These are phyloP conservation scores for Yamadazyma trypodendri DNA, from an alignment of 1,139 yeast genomes.

Conservation along the genomic window DNA sequence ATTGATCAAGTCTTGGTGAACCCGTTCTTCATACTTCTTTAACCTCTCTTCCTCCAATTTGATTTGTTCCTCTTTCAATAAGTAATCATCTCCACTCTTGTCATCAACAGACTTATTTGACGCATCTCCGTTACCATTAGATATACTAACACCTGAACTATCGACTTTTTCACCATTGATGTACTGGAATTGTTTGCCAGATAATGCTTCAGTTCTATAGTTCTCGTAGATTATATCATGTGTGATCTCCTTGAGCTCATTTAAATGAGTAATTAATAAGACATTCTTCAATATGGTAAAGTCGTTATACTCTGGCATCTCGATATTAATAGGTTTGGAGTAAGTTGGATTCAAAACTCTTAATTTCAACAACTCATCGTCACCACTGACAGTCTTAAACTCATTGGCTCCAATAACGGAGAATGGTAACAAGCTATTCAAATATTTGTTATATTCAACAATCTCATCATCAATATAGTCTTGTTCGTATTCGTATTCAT, in stretches of 20 bases:
- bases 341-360: slow-evolving; percentile 37
- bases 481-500: slow-evolving; percentile 49
- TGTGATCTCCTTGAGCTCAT: slow-evolving; percentile 70
- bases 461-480: slow-evolving; percentile 51
- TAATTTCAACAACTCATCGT: slow-evolving; percentile 38
- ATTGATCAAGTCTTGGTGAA: slow-evolving; percentile 81
- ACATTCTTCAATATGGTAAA: slow-evolving; percentile 66
- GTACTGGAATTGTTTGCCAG: slow-evolving; percentile 48
- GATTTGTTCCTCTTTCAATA: slow-evolving; percentile 77
- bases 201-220: slow-evolving; percentile 67
- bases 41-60: slow-evolving; percentile 77
- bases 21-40: slow-evolving; percentile 78
- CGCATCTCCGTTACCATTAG: slow-evolving; percentile 1
- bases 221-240: slow-evolving; percentile 67
- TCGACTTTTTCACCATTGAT: slow-evolving; percentile 21
- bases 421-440: slow-evolving; percentile 42
- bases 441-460: slow-evolving; percentile 46
- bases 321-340: slow-evolving; percentile 46
- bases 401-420: slow-evolving; percentile 46
- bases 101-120: slow-evolving; percentile 4
- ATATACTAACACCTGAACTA: slow-evolving; percentile 7
- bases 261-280: slow-evolving; percentile 72
- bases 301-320: slow-evolving; percentile 59
- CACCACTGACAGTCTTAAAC: slow-evolving; percentile 33
- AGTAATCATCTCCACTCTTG: slow-evolving; percentile 43